These are phyloP conservation scores for Saururus chinensis DNA, from an alignment of 164 flowering plant species.

Conservation along the genomic window DNA sequence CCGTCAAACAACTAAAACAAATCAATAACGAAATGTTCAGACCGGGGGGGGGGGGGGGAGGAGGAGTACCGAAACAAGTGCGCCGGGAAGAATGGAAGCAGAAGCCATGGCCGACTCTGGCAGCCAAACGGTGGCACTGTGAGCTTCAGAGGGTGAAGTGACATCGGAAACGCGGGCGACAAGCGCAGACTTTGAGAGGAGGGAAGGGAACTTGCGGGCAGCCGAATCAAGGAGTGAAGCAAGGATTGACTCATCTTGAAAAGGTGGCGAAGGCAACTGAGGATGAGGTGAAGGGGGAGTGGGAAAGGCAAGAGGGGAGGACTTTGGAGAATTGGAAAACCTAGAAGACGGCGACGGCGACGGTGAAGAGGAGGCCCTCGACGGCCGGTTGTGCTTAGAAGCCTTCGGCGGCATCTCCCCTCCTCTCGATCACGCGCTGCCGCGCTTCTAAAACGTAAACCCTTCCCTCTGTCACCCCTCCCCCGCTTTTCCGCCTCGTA, in stretches of 20 bases:
- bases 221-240: conserved; percentile 34
- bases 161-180: conserved; percentile 29
- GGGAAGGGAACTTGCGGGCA: conserved; percentile 40
- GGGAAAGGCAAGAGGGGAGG: not conserved
- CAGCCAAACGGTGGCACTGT: conserved; percentile 57
- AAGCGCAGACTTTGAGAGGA: conserved; percentile 47
- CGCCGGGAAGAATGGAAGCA: conserved; percentile 40
- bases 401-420: conserved; percentile 22
- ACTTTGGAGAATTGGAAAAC: not conserved
- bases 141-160: conserved; percentile 11
- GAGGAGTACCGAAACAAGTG: conserved; percentile 66
- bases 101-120: conserved; percentile 59
- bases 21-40: not conserved
- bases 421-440: not conserved
- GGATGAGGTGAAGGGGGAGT: conserved; percentile 24
- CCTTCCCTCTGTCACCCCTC: no score
- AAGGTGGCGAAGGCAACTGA: conserved; percentile 2
- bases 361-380: conserved; percentile 19
- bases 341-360: conserved; percentile 19
- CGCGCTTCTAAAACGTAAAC: no score
- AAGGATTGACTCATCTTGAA: conserved; percentile 15
- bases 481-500: no score
- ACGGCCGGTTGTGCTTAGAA: conserved; percentile 31
- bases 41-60: not conserved
- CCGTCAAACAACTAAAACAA: no score